Percentiles rank a stretch among this genome's conserved stretches.
Conservation (phyloP, 2,329 filamentous ascomycete genomes). For the Colletotrichum lupini region DNA sequence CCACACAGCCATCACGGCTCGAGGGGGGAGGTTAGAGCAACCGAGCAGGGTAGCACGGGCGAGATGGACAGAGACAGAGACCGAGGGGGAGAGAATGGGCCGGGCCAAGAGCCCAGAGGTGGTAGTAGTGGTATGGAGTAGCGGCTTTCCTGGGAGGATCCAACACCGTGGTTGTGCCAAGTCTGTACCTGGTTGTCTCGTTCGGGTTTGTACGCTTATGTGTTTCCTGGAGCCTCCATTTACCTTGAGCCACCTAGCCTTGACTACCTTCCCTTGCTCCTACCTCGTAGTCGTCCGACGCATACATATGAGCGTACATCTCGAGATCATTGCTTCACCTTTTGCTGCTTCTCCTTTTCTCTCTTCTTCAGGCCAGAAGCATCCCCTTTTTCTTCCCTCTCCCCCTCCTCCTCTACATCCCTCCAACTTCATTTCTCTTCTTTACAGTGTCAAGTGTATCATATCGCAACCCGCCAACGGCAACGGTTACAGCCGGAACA, state of each 20-base stretch:
- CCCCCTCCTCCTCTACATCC: not conserved
- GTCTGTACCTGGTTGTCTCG: not conserved
- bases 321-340: not conserved
- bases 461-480: not conserved
- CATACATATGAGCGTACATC: conserved; percentile 23
- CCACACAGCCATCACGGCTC: not conserved
- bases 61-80: not conserved
- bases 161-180: not conserved
- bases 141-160: not conserved
- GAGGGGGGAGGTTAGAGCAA: not conserved
- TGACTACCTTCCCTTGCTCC: not conserved
- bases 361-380: conserved; percentile 10
- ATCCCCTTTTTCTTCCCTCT: conserved; percentile 5
- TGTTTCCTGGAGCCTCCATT: not conserved
- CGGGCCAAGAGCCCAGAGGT: not conserved
- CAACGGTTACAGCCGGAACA: not conserved
- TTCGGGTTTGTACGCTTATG: not conserved
- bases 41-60: not conserved
- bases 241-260: not conserved
- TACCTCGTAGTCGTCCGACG: not conserved
- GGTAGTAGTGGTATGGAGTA: not conserved
- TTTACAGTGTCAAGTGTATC: not conserved
- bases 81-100: not conserved
- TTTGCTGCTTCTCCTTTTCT: not conserved
- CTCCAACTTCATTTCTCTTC: not conserved